Evolutionary conservation across 257 asterid species (phyloP), one percentile per base, ranked within the genome.

Genomic region (Leonotis leonurus): DNA sequence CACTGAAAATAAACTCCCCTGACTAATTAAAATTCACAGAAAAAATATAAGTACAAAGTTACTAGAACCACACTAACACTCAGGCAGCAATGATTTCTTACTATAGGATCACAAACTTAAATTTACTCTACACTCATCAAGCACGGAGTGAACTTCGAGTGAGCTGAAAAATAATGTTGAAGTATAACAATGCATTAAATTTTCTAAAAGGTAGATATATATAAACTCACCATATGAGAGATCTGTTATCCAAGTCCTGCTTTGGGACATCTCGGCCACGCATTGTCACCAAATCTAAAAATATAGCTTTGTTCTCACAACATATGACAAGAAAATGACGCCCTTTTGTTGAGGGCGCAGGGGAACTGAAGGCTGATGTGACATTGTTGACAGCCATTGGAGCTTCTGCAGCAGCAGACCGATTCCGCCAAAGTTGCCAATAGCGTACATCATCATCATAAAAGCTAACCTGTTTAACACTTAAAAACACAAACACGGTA

Each of bases 381-480:
- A 80, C 78, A 75, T 83, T 81, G 80, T 79, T 84, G 70, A 81
- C 89, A 66, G 97, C 95, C 4, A 89, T 51, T 5, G 97, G 96
- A 70, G 95, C 89, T 82, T 93, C 99, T 27, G 97, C 95, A 50
- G 97, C 99, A 63, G 97, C 94, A 64, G 88, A 80, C 17, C 91
- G 89, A 71, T 82, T 87, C 36, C 85, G 80, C 95, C 94, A 83
- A 60, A 81, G 95, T 75, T 93, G 94, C 99, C 99, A 93, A 69
- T 83, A 93, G 63, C 81, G 94, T 29, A 87, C 96, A 65, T 93
- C 99, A 62, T 93, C 97, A 67, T 93, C 97, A 37, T 87, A 93
- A 77, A 93, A 93, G 84, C 91, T 83, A 74, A 93, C 96, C 94
- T 93, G 99, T 78, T 87, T 93, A 70, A 93, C 99, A 85, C 99